These are phyloP conservation scores for Phytophthora chlamydospora DNA, from an alignment of 352 stramenopile species.

Conservation along the genomic window DNA sequence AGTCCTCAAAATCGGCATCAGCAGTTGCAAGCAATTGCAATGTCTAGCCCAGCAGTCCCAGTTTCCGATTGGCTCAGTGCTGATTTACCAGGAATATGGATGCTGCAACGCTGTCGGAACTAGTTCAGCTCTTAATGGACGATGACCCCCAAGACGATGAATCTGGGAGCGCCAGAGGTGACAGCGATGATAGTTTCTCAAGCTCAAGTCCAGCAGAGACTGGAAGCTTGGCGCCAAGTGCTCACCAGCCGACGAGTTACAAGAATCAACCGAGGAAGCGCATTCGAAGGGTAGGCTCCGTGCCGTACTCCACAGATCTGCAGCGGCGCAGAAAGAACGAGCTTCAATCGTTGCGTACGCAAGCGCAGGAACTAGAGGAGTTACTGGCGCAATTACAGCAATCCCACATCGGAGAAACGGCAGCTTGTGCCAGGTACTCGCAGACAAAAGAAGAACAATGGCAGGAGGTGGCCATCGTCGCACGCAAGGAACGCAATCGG, in stretches of 20 bases:
- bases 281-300: slow-evolving; percentile 21
- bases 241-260: background rate
- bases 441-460: background rate
- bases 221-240: background rate
- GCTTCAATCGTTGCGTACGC: slow-evolving; percentile 1
- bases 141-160: background rate
- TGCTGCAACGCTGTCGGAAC: slow-evolving; percentile 1
- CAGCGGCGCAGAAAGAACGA: slow-evolving; percentile 14
- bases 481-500: background rate
- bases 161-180: background rate
- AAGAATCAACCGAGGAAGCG: slow-evolving; percentile 7
- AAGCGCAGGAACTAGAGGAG: slow-evolving; percentile 11
- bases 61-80: slow-evolving; percentile 7
- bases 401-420: background rate
- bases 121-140: slow-evolving; percentile 2
- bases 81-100: slow-evolving; percentile 10
- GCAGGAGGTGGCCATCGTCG: background rate
- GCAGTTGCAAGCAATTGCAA: background rate
- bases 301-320: slow-evolving; percentile 22
- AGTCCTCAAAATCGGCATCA: too few relatives aligned
- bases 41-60: slow-evolving; percentile 1
- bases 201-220: background rate
- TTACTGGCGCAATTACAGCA: slow-evolving; percentile 1
- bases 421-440: too few relatives aligned
- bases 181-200: background rate